phyloP scores from a whole-genome alignment of 129 eudicot species.

The Solidago caesia region DNA sequence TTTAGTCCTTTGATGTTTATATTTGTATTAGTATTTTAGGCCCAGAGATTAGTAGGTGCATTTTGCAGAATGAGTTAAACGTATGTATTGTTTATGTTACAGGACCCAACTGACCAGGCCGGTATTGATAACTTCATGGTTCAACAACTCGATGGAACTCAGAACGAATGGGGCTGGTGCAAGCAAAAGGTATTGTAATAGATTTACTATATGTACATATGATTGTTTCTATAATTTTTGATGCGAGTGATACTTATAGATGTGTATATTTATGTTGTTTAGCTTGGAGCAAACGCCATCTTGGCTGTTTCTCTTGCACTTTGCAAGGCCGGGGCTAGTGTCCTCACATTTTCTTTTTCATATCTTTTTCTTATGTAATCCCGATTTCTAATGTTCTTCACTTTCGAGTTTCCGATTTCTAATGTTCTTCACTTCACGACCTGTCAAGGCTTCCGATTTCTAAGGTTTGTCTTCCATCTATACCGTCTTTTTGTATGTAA shows the following conservation, averaged over 20 bases:
- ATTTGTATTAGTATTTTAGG: not conserved
- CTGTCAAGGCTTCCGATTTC: too few relatives aligned
- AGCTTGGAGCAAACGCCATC: constrained; percentile 93
- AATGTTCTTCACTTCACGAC: too few relatives aligned
- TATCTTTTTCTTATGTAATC: too few relatives aligned
- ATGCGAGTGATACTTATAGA: constrained; percentile 16
- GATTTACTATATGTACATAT: not conserved
- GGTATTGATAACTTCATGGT: constrained; percentile 89
- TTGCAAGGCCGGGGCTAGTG: constrained; percentile 91
- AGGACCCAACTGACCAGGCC: constrained; percentile 87
- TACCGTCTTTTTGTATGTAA: too few relatives aligned
- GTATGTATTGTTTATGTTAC: constrained; percentile 9
- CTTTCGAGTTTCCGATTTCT: too few relatives aligned
- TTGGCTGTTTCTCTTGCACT: constrained; percentile 93
- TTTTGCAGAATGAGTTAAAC: not conserved
- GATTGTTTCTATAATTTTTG: not conserved
- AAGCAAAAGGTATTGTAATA: constrained; percentile 63
- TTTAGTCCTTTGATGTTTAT: not conserved
- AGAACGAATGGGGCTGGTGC: constrained; percentile 99
- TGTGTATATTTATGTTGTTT: constrained; percentile 15
- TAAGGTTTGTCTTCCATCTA: too few relatives aligned
- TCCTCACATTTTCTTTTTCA: too few relatives aligned
- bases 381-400: too few relatives aligned
- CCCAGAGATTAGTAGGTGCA: too few relatives aligned
- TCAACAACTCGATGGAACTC: constrained; percentile 90